phyloP scores from a whole-genome alignment of 2,329 filamentous ascomycete species.

The Paecilomyces formosus region DNA sequence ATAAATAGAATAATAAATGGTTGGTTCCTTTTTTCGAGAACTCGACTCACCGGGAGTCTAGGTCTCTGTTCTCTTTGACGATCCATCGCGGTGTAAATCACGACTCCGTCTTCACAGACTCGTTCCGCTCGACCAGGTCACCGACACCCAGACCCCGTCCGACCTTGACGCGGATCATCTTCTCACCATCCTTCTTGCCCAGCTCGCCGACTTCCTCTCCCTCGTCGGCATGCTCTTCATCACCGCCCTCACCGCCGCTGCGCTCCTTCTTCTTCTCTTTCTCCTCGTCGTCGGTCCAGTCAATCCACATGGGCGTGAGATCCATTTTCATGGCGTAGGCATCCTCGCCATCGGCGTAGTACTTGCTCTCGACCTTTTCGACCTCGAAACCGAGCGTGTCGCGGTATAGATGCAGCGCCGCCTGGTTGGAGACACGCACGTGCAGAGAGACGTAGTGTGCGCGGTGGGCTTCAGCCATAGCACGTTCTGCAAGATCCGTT shows the following conservation, averaged over 20 bases:
- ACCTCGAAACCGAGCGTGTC: conserved; percentile 85
- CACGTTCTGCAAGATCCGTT: conserved; percentile 56
- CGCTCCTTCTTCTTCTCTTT: conserved; percentile 19
- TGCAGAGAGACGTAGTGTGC: conserved; percentile 93
- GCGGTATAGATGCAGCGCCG: conserved; percentile 85
- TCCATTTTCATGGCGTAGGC: conserved; percentile 92
- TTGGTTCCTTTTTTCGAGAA: neutral
- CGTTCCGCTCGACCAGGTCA: conserved; percentile 45
- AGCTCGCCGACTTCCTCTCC: conserved; percentile 63
- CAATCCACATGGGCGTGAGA: conserved; percentile 46
- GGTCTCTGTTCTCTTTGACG: neutral
- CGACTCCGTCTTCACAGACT: conserved; percentile 15
- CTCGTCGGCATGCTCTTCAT: conserved; percentile 45
- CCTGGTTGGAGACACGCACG: conserved; percentile 87
- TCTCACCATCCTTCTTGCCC: conserved; percentile 46
- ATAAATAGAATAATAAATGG: neutral
- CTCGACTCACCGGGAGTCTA: neutral
- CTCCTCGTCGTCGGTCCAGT: conserved; percentile 41
- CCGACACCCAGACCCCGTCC: conserved; percentile 73
- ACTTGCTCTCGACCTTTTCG: conserved; percentile 53
- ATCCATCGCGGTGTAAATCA: neutral
- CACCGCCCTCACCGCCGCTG: conserved; percentile 5
- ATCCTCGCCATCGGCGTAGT: conserved; percentile 93
- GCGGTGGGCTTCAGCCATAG: conserved; percentile 92
- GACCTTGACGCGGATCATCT: conserved; percentile 78